Conservation (phyloP, 2,329 filamentous ascomycete species). For the Parastagonospora nodorum region DNA sequence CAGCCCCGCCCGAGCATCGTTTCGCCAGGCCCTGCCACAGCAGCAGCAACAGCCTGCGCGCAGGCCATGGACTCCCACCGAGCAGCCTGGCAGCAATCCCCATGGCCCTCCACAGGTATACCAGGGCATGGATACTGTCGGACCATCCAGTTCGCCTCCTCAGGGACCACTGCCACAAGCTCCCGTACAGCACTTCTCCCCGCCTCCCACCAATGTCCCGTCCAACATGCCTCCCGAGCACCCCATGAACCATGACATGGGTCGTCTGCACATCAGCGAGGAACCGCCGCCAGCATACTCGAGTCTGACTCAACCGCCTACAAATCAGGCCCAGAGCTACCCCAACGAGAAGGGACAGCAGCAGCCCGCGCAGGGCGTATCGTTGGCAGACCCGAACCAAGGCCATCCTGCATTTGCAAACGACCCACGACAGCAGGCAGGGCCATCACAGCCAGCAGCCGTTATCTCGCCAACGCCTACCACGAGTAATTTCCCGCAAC, state of each 20-base stretch:
- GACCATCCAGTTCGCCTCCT: conserved; percentile 48
- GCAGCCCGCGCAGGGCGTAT: conserved; percentile 30
- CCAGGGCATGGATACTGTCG: conserved; percentile 77
- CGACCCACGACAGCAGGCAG: conserved; percentile 65
- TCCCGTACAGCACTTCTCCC: conserved; percentile 28
- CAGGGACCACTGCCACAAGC: conserved; percentile 39
- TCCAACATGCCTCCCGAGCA: conserved; percentile 52
- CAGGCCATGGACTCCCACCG: conserved; percentile 94
- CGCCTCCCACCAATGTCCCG: conserved; percentile 31
- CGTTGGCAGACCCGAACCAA: conserved; percentile 50
- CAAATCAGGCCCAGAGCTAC: conserved; percentile 61
- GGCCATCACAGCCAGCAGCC: conserved; percentile 41
- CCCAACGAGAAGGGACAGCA: conserved; percentile 75
- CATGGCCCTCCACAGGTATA: conserved; percentile 92
- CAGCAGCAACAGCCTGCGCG: conserved; percentile 52
- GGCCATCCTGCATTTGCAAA: conserved; percentile 92
- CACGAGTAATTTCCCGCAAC: conserved; percentile 29
- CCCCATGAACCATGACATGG: conserved; percentile 83
- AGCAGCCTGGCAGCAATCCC: conserved; percentile 81
- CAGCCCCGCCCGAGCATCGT: conserved; percentile 55
- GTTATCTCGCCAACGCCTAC: conserved; percentile 40
- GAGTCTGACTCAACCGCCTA: conserved; percentile 60
- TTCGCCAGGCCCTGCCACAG: conserved; percentile 47
- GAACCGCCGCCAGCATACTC: conserved; percentile 96
- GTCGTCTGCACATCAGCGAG: conserved; percentile 77